Evolutionary conservation across 306 rosid genomes (phyloP).

Genomic region (Calophaca sinica): DNA sequence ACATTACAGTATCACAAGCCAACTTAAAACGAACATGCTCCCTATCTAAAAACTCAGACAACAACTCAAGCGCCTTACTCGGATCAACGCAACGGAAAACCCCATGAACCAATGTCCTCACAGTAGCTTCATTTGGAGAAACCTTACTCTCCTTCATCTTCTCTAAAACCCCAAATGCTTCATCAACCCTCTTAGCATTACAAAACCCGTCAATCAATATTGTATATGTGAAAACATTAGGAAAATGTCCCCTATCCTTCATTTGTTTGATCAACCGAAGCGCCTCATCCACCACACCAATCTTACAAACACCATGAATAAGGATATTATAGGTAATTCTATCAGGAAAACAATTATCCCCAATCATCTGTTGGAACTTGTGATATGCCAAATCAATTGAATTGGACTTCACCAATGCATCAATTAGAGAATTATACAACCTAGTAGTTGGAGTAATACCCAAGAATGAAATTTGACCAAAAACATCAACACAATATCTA

Average conservation of each 20-base stretch:
- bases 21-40: constrained; percentile 56
- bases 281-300: constrained; percentile 86
- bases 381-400: constrained; percentile 85
- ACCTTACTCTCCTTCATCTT: constrained; percentile 76
- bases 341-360: constrained; percentile 75
- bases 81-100: constrained; percentile 68
- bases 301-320: constrained; percentile 80
- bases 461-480: constrained; percentile 71
- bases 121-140: constrained; percentile 72
- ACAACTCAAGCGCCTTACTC: constrained; percentile 64
- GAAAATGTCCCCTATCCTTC: constrained; percentile 68
- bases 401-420: constrained; percentile 82
- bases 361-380: constrained; percentile 80
- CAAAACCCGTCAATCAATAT: constrained; percentile 83
- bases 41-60: constrained; percentile 58
- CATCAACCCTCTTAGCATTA: constrained; percentile 75
- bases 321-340: constrained; percentile 82
- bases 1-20: constrained; percentile 67
- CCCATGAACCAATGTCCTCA: constrained; percentile 84
- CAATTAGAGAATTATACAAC: constrained; percentile 82
- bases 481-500: constrained; percentile 71
- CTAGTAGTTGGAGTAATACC: constrained; percentile 72
- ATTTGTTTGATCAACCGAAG: constrained; percentile 79
- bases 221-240: constrained; percentile 82
- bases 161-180: constrained; percentile 67